These are phyloP conservation scores for Scalesia atractyloides DNA, from an alignment of 129 eudicot genomes.

Conservation along the genomic window DNA sequence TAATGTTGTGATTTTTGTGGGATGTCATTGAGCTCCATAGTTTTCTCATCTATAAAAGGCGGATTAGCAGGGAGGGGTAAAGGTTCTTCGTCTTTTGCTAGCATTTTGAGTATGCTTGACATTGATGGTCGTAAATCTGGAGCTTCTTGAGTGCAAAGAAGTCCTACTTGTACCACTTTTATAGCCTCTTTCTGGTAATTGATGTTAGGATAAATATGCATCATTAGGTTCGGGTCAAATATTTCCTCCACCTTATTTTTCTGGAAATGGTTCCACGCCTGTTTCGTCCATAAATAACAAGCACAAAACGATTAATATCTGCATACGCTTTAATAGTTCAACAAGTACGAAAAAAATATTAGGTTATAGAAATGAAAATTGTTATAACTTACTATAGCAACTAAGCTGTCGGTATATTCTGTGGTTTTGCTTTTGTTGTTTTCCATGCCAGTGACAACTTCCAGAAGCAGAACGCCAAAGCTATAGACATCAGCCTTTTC, in stretches of 20 bases:
- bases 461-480: constrained; percentile 62
- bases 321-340: neutral
- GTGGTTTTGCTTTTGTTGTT: constrained; percentile 53
- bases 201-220: constrained; percentile 40
- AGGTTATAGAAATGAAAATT: neutral
- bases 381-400: constrained; percentile 49
- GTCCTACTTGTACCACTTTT: constrained; percentile 72
- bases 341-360: neutral
- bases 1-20: constrained; percentile 30
- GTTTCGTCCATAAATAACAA: constrained; percentile 5
- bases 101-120: constrained; percentile 58
- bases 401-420: constrained; percentile 62
- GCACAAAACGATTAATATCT: neutral
- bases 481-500: constrained; percentile 85
- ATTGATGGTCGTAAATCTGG: constrained; percentile 67
- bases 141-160: constrained; percentile 75
- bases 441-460: constrained; percentile 69
- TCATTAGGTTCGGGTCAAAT: constrained; percentile 67
- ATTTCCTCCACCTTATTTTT: constrained; percentile 52
- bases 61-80: constrained; percentile 67
- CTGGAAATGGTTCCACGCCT: constrained; percentile 86
- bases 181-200: constrained; percentile 37
- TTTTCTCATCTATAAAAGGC: constrained; percentile 69
- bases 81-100: constrained; percentile 52
- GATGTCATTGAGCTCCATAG: constrained; percentile 57